Evolutionary conservation across 2,329 filamentous ascomycete genomes (phyloP), one percentile per base, ranked within the genome.

Genomic region (Phialemonium atrogriseum): DNA sequence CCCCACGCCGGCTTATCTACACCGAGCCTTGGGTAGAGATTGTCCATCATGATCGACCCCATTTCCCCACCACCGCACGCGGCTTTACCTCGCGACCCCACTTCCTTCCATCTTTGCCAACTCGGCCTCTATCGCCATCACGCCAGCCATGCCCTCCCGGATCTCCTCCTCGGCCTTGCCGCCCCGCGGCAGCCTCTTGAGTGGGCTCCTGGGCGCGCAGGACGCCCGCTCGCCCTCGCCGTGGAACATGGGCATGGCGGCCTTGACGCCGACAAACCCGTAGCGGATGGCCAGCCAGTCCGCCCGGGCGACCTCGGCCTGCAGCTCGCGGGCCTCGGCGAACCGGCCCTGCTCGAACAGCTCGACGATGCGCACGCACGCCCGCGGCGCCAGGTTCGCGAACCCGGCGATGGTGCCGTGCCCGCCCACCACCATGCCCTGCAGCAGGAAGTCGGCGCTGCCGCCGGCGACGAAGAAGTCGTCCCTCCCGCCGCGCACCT

Each of bases 361-460:
- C 39, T 73, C 58, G 33, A 76, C 54, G 11, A 84, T 58, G 46
- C 73, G 60, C 16, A 78, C 67, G 52, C 79, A 81, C 4, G 77
- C 62, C 47, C 71, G 37, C 6, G 51, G 82, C 3, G 76, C 68
- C 26, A 87, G 62, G 52, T 88, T 87, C 18, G 71, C 83, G 33
- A 81, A 64, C 10, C 81, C 83, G 10, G 74, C 77, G 40, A 87
- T 80, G 46, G 83, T 71, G 20, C 83, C 82, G 35, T 79, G 73
- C 4, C 77, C 81, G 15, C 81, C 82, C 4, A 75, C 79, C 25
- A 81, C 66, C 23, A 84, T 55, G 1, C 77, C 77, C 52, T 84
- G 81, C 10, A 86, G 56, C 10, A 76, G 79, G 54, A 85, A 85
- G 58, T 87, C 81, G 32, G 79, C 79, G 29, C 75, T 80, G 34